phyloP scores from a whole-genome alignment of 306 rosid species.

The Chamaecrista fasciculata region DNA sequence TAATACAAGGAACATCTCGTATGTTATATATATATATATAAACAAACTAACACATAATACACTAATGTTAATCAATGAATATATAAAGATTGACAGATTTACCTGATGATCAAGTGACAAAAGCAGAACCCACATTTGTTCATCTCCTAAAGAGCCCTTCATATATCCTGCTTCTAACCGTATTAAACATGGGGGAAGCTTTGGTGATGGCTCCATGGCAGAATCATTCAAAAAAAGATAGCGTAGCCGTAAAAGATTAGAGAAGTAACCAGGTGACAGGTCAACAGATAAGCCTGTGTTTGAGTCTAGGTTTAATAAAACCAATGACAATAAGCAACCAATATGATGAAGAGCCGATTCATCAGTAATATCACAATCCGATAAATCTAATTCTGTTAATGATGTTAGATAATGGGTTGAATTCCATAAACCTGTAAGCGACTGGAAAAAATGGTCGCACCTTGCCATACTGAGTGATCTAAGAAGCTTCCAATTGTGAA shows the following conservation, averaged over 20 bases:
- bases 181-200: neutral
- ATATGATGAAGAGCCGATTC: neutral
- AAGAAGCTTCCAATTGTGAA: neutral
- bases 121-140: neutral
- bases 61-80: no score
- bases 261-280: neutral
- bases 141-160: neutral
- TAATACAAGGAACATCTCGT: neutral
- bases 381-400: neutral
- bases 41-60: neutral
- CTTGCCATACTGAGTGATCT: neutral
- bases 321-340: neutral
- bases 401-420: neutral
- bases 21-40: no score
- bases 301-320: no score
- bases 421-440: no score
- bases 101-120: neutral
- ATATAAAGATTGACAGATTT: no score
- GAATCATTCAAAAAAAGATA: neutral
- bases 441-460: neutral
- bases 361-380: neutral
- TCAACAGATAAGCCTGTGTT: no score
- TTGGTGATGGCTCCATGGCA: neutral
- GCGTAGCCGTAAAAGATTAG: neutral
- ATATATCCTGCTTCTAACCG: neutral